Conservation (phyloP, 2,329 filamentous ascomycete genomes). For the Ascochyta pisi region DNA sequence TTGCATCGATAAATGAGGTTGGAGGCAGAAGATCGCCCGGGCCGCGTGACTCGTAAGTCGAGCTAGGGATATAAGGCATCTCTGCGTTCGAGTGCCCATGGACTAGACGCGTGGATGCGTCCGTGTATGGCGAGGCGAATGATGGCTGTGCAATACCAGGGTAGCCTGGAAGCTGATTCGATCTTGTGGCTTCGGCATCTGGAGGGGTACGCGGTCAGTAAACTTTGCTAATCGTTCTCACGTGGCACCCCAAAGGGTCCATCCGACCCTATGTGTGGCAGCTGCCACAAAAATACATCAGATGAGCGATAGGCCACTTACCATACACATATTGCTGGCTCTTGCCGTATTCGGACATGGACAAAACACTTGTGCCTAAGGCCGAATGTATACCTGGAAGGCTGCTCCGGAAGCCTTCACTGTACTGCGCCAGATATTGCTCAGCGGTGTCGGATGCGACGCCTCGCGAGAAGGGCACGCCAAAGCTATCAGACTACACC, state of each 20-base stretch:
- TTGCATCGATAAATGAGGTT: slow-evolving; percentile 63
- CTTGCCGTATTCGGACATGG: slow-evolving; percentile 86
- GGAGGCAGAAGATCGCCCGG: slow-evolving; percentile 52
- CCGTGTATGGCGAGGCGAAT: slow-evolving; percentile 58
- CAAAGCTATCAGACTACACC: slow-evolving; percentile 42
- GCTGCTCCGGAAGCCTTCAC: slow-evolving; percentile 52
- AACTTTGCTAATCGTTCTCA: slow-evolving; percentile 45
- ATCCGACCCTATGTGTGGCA: slow-evolving; percentile 46
- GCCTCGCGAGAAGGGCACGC: slow-evolving; percentile 39
- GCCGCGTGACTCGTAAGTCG: slow-evolving; percentile 57
- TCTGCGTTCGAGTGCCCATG: slow-evolving; percentile 56
- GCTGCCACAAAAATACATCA: slow-evolving; percentile 45
- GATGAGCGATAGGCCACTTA: slow-evolving; percentile 63
- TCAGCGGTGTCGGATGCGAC: slow-evolving; percentile 22
- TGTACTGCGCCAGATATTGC: slow-evolving; percentile 38
- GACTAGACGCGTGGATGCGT: slow-evolving; percentile 57
- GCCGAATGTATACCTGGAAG: slow-evolving; percentile 56
- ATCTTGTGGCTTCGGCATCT: slow-evolving; percentile 68
- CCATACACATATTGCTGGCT: slow-evolving; percentile 79
- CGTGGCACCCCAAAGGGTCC: slow-evolving; percentile 46
- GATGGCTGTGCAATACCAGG: slow-evolving; percentile 57
- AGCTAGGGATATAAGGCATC: slow-evolving; percentile 55
- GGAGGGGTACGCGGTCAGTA: slow-evolving; percentile 54
- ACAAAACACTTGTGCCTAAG: slow-evolving; percentile 64
- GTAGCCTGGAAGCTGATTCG: slow-evolving; percentile 63